Evolutionary conservation across 2,329 filamentous ascomycete genomes (phyloP).

Genomic region (Penicillium rolfsii): DNA sequence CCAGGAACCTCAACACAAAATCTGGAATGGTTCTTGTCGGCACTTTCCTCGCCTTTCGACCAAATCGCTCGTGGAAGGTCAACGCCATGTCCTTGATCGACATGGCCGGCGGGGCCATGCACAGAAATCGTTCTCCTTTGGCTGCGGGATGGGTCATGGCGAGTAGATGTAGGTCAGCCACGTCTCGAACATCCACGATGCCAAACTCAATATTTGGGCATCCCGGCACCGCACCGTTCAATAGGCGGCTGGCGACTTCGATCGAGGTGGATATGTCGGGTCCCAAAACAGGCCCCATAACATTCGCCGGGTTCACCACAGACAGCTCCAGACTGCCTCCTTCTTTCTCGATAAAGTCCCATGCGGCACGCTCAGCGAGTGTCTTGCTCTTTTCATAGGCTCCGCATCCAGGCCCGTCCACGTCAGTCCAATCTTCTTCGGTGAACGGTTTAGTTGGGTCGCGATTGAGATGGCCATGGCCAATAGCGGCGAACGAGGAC

Average conservation of each 20-base stretch:
- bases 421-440: slow-evolving; percentile 10
- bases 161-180: slow-evolving; percentile 12
- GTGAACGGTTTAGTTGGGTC: slow-evolving; percentile 3
- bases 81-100: slow-evolving; percentile 11
- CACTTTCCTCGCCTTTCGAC: slow-evolving; percentile 7
- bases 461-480: background rate
- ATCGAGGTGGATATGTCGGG: slow-evolving; percentile 11
- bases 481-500: slow-evolving; percentile 13
- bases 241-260: slow-evolving; percentile 7
- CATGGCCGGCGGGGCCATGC: slow-evolving; percentile 9
- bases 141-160: slow-evolving; percentile 16
- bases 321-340: slow-evolving; percentile 12
- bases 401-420: background rate
- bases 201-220: slow-evolving; percentile 11
- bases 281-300: slow-evolving; percentile 12
- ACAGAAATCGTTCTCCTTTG: slow-evolving; percentile 11
- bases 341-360: slow-evolving; percentile 11
- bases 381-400: slow-evolving; percentile 18
- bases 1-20: slow-evolving; percentile 8
- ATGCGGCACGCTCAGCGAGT: slow-evolving; percentile 12
- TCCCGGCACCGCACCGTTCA: slow-evolving; percentile 11
- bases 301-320: slow-evolving; percentile 9
- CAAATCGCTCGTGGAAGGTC: slow-evolving; percentile 7
- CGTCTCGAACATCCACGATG: slow-evolving; percentile 17
- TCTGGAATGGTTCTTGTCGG: slow-evolving; percentile 12